phyloP scores from a whole-genome alignment of 108 stramenopile species.

The Thalassiosira profunda region DNA sequence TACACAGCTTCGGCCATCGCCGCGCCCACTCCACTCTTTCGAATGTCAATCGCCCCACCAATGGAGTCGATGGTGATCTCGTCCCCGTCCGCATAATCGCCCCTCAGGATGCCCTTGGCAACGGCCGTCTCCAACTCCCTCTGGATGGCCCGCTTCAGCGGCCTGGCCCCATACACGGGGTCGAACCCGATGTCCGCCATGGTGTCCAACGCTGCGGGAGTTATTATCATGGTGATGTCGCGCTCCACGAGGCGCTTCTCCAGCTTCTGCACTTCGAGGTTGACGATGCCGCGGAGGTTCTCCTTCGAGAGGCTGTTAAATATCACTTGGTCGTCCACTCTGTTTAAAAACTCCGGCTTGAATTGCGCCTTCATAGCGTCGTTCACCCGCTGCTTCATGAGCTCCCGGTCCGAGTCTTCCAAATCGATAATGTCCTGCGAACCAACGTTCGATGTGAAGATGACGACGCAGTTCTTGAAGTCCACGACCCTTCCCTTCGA shows the following conservation, averaged over 20 bases:
- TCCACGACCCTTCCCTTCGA: slow-evolving; percentile 95
- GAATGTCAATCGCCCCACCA: slow-evolving; percentile 28
- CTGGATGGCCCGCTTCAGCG: slow-evolving; percentile 97
- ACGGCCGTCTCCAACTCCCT: slow-evolving; percentile 95
- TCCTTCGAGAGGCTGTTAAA: slow-evolving; percentile 93
- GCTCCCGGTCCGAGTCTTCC: slow-evolving; percentile 57
- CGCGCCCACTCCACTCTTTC: slow-evolving; percentile 23
- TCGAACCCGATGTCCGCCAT: slow-evolving; percentile 93
- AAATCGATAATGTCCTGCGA: slow-evolving; percentile 91
- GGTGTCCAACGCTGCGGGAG: slow-evolving; percentile 72
- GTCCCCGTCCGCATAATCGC: slow-evolving; percentile 83
- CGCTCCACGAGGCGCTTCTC: slow-evolving; percentile 75
- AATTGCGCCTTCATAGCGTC: slow-evolving; percentile 91
- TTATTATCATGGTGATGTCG: slow-evolving; percentile 66
- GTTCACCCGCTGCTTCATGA: slow-evolving; percentile 72
- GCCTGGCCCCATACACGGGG: slow-evolving; percentile 96
- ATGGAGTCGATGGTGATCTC: slow-evolving; percentile 64
- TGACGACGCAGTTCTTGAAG: slow-evolving; percentile 96
- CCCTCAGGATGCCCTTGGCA: slow-evolving; percentile 85
- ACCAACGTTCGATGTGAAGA: slow-evolving; percentile 98
- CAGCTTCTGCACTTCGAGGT: slow-evolving; percentile 73
- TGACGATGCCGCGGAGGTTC: slow-evolving; percentile 93
- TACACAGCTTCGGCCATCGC: slow-evolving; percentile 1
- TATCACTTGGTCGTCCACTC: slow-evolving; percentile 96
- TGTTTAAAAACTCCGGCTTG: slow-evolving; percentile 98